Conservation (phyloP, 305 asterid genomes). For the Withania somnifera region DNA sequence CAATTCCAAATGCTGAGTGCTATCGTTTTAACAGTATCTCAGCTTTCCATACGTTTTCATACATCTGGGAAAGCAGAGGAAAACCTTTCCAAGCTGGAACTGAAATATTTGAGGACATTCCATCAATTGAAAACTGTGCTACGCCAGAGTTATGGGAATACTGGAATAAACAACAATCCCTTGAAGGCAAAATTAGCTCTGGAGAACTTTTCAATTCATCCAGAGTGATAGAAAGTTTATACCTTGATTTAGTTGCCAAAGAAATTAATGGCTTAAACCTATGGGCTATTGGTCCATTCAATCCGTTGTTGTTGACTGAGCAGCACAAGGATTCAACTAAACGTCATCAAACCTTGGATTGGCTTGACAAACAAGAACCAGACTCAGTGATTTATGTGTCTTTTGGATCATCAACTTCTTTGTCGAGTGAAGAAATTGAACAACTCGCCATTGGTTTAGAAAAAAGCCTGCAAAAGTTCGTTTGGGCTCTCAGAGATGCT, state of each 20-base stretch:
- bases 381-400: constrained; percentile 42
- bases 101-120: constrained; percentile 2
- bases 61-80: constrained; percentile 11
- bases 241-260: constrained; percentile 11
- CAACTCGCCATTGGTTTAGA: constrained; percentile 54
- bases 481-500: constrained; percentile 62
- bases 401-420: constrained; percentile 51
- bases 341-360: constrained; percentile 25
- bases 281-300: constrained; percentile 40
- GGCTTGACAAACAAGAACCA: constrained; percentile 35
- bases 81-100: constrained; percentile 13
- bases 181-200: constrained; percentile 1
- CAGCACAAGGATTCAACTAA: background rate
- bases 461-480: constrained; percentile 29
- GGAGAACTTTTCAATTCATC: constrained; percentile 29
- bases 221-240: constrained; percentile 23
- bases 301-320: constrained; percentile 11
- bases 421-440: constrained; percentile 22
- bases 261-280: background rate
- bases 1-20: constrained; percentile 32
- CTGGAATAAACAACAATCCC: background rate
- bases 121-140: constrained; percentile 19
- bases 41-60: constrained; percentile 29
- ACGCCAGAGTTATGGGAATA: constrained; percentile 23
- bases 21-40: constrained; percentile 39